These are phyloP conservation scores for Calocera cornea DNA, from an alignment of 768 basidiomycete species.

Conservation along the genomic window DNA sequence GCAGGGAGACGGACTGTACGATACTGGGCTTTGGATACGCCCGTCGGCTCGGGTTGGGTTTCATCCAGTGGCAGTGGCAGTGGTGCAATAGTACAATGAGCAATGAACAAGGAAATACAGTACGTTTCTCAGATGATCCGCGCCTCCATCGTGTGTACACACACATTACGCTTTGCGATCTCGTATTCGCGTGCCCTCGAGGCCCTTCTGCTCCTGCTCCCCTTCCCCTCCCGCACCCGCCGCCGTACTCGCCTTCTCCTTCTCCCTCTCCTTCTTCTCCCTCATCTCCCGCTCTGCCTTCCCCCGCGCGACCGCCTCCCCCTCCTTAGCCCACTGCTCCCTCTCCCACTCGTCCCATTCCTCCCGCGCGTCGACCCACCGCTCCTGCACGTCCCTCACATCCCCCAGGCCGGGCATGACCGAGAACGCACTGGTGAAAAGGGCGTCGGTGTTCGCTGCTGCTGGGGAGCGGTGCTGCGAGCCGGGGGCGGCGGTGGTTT, in stretches of 20 bases:
- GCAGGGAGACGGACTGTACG: background rate
- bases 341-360: conserved; percentile 73
- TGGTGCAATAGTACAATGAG: conserved; percentile 1
- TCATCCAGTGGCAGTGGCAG: no score
- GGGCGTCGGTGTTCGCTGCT: conserved; percentile 46
- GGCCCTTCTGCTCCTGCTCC: background rate
- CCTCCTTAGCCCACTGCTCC: conserved; percentile 63
- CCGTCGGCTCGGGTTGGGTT: background rate
- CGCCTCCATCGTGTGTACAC: no score
- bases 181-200: background rate
- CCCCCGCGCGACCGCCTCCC: conserved; percentile 32
- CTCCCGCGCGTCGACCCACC: conserved; percentile 81
- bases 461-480: conserved; percentile 18
- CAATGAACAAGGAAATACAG: background rate
- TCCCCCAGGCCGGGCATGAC: conserved; percentile 20
- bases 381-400: conserved; percentile 73
- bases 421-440: conserved; percentile 45
- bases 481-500: conserved; percentile 27
- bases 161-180: background rate
- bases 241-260: background rate
- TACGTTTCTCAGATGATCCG: no score
- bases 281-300: conserved; percentile 18
- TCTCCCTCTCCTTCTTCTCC: conserved; percentile 15
- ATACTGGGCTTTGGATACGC: background rate
- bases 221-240: background rate